Percentiles rank a stretch among this genome's conserved stretches.
phyloP scores from a whole-genome alignment of 345 rosid species.

The Acer negundo region DNA sequence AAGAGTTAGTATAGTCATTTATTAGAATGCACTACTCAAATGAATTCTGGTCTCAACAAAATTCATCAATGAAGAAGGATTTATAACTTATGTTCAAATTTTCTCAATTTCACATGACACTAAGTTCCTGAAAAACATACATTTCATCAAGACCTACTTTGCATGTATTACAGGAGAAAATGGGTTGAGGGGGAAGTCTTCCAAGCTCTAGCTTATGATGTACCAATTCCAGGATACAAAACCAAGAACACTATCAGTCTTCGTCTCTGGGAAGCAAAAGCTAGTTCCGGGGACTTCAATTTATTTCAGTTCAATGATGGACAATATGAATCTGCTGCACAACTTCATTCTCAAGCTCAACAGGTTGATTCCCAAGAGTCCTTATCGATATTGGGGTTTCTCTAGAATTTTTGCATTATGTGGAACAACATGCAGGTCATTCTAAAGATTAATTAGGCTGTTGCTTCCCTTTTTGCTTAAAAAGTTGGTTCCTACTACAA shows the following conservation, averaged over 20 bases:
- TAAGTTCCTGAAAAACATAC: slow-evolving; percentile 11
- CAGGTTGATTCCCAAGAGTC: slow-evolving; percentile 46
- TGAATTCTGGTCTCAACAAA: neutral
- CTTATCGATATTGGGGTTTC: neutral
- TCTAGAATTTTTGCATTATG: neutral
- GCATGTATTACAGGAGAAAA: slow-evolving; percentile 56
- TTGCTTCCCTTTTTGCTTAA: slow-evolving; percentile 3
- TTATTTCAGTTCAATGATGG: slow-evolving; percentile 94
- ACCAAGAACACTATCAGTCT: slow-evolving; percentile 96
- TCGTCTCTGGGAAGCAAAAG: slow-evolving; percentile 98
- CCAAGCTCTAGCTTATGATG: slow-evolving; percentile 94
- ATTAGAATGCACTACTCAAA: neutral
- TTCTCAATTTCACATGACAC: slow-evolving; percentile 4
- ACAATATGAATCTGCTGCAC: slow-evolving; percentile 88
- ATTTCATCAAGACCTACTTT: slow-evolving; percentile 16
- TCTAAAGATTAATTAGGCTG: neutral
- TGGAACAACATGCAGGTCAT: neutral
- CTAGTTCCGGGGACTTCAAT: slow-evolving; percentile 69
- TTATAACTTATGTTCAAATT: neutral
- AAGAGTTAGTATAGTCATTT: neutral
- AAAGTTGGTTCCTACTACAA: neutral
- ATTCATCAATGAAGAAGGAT: slow-evolving; percentile 8
- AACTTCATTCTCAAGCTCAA: slow-evolving; percentile 78
- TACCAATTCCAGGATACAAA: slow-evolving; percentile 92
- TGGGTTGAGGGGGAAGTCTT: slow-evolving; percentile 89